Conservation (phyloP, 2,329 filamentous ascomycete species). For the Teratosphaeria viscida region DNA sequence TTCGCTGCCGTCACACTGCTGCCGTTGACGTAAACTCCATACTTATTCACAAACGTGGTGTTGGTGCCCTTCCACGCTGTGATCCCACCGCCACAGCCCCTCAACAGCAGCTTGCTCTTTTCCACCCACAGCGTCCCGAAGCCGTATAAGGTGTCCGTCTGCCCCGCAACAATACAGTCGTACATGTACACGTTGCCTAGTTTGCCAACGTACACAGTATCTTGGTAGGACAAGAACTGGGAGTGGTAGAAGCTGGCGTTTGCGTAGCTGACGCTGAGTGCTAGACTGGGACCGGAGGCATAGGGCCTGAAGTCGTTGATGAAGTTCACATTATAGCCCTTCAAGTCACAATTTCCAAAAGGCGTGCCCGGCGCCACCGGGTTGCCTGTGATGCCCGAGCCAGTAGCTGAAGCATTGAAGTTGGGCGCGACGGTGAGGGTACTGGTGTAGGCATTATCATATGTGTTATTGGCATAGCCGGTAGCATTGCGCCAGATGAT, state of each 20-base stretch:
- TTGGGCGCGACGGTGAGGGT: slow-evolving; percentile 54
- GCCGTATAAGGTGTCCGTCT: slow-evolving; percentile 58
- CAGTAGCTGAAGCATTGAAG: slow-evolving; percentile 51
- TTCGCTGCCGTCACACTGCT: slow-evolving; percentile 48
- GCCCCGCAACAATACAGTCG: slow-evolving; percentile 48
- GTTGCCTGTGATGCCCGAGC: slow-evolving; percentile 51
- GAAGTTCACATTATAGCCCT: slow-evolving; percentile 58
- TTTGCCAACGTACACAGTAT: slow-evolving; percentile 60
- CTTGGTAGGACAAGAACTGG: slow-evolving; percentile 57
- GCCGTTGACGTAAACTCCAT: slow-evolving; percentile 54
- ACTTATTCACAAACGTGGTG: slow-evolving; percentile 56
- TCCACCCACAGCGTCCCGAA: slow-evolving; percentile 47
- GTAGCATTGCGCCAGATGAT: slow-evolving; percentile 50
- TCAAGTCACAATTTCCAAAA: slow-evolving; percentile 53
- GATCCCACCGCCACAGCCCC: slow-evolving; percentile 55
- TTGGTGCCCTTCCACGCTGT: slow-evolving; percentile 61
- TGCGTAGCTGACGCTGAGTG: slow-evolving; percentile 50
- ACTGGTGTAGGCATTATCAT: slow-evolving; percentile 54
- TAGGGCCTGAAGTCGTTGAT: slow-evolving; percentile 47
- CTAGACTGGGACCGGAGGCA: slow-evolving; percentile 47
- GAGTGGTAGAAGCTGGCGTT: slow-evolving; percentile 59
- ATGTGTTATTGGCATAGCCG: slow-evolving; percentile 29
- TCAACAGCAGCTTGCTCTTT: slow-evolving; percentile 43
- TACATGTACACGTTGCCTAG: slow-evolving; percentile 57
- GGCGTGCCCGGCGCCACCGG: slow-evolving; percentile 50